Evolutionary conservation across 768 basidiomycete genomes (phyloP).

Genomic region (Mrakia frigida): DNA sequence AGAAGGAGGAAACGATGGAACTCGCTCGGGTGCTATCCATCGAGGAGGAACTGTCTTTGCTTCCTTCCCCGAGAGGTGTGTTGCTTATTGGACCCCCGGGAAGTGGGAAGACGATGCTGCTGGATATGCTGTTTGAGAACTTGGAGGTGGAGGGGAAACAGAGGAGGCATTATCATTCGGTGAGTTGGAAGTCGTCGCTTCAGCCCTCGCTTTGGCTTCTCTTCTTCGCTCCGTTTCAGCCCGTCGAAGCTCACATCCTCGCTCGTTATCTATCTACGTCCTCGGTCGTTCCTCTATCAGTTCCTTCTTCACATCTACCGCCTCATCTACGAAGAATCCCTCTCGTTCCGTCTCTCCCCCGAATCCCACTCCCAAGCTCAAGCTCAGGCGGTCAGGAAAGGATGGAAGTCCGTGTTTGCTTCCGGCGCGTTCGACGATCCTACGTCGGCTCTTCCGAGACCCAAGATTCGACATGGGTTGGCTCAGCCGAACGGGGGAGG

Average conservation of each 20-base stretch:
- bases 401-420: slow-evolving; percentile 20
- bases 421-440: not conserved
- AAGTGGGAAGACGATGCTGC: slow-evolving; percentile 25
- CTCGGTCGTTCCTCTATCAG: not conserved
- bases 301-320: slow-evolving; percentile 31
- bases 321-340: slow-evolving; percentile 27
- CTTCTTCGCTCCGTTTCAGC: no score
- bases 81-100: slow-evolving; percentile 29
- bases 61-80: slow-evolving; percentile 11
- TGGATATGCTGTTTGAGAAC: slow-evolving; percentile 28
- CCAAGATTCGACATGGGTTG: not conserved
- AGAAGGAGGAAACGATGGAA: slow-evolving; percentile 18
- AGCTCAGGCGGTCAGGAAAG: slow-evolving; percentile 8
- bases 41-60: slow-evolving; percentile 22
- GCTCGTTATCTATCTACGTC: not conserved
- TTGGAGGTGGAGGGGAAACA: slow-evolving; percentile 17
- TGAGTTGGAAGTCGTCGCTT: not conserved
- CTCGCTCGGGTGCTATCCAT: slow-evolving; percentile 19
- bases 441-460: not conserved
- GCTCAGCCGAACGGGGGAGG: no score
- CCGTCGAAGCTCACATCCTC: not conserved
- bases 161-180: slow-evolving; percentile 28
- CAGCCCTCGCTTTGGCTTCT: not conserved
- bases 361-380: not conserved
- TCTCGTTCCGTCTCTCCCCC: not conserved